These are phyloP conservation scores for Basidiobolus heterosporus DNA, from an alignment of 371 early-diverging fungal genomes.

Conservation along the genomic window DNA sequence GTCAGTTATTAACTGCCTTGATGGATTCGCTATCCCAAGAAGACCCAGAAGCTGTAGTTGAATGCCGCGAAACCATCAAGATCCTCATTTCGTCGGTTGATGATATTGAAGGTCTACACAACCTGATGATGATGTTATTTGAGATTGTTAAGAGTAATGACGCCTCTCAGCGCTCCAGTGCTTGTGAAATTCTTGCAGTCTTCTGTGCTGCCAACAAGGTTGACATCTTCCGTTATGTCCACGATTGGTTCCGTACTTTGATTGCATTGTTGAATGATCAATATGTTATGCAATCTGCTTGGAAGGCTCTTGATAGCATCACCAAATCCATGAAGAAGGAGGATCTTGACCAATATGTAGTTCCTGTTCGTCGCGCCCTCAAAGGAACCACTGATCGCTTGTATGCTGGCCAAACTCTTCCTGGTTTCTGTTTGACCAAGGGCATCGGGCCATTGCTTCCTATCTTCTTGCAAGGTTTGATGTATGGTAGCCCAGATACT, in stretches of 20 bases:
- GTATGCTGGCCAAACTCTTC: slow-evolving; percentile 43
- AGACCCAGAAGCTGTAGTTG: slow-evolving; percentile 47
- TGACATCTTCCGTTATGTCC: slow-evolving; percentile 47
- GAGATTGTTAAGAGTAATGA: slow-evolving; percentile 42
- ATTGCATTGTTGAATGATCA: slow-evolving; percentile 31
- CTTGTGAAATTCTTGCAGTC: slow-evolving; percentile 25
- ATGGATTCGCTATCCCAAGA: slow-evolving; percentile 50
- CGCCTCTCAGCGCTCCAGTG: slow-evolving; percentile 26
- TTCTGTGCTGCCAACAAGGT: slow-evolving; percentile 53
- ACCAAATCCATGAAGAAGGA: slow-evolving; percentile 68
- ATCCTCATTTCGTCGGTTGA: slow-evolving; percentile 52
- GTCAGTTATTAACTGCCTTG: slow-evolving; percentile 60
- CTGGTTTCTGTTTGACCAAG: slow-evolving; percentile 83
- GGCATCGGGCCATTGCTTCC: slow-evolving; percentile 80
- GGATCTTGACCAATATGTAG: slow-evolving; percentile 65
- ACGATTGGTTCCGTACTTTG: slow-evolving; percentile 70
- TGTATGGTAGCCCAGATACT: slow-evolving; percentile 68
- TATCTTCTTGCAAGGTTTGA: slow-evolving; percentile 83
- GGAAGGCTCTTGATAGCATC: slow-evolving; percentile 64
- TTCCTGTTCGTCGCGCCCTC: slow-evolving; percentile 53
- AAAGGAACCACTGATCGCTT: slow-evolving; percentile 18
- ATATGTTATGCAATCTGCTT: slow-evolving; percentile 41
- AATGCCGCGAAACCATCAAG: slow-evolving; percentile 44
- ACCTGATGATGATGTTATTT: slow-evolving; percentile 45
- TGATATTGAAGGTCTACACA: slow-evolving; percentile 56